Conservation (phyloP, 345 rosid genomes). For the Luvunga scandens region DNA sequence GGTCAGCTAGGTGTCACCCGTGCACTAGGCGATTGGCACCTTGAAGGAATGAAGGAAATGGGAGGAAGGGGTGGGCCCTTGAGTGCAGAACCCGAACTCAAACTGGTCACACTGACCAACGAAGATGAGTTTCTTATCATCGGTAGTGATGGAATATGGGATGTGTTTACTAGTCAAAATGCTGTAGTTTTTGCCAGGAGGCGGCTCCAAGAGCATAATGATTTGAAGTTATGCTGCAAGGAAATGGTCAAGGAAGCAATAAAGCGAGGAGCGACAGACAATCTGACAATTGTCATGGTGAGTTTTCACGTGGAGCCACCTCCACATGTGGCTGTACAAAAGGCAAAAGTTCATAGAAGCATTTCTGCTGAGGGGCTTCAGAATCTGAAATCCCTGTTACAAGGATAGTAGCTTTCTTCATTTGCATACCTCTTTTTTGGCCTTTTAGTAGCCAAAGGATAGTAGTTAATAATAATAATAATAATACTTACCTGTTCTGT, state of each 20-base stretch:
- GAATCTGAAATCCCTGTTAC: slow-evolving; percentile 33
- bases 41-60: slow-evolving; percentile 60
- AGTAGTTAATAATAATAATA: slow-evolving; percentile 19
- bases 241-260: slow-evolving; percentile 75
- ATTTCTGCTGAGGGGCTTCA: slow-evolving; percentile 71
- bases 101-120: slow-evolving; percentile 43
- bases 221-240: slow-evolving; percentile 64
- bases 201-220: slow-evolving; percentile 72
- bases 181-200: slow-evolving; percentile 71
- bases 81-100: slow-evolving; percentile 84
- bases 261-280: slow-evolving; percentile 58
- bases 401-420: slow-evolving; percentile 31
- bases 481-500: background rate
- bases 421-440: background rate
- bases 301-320: slow-evolving; percentile 68
- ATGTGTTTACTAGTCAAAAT: slow-evolving; percentile 70
- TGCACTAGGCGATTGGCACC: slow-evolving; percentile 80
- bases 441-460: background rate
- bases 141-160: slow-evolving; percentile 89
- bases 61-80: slow-evolving; percentile 50
- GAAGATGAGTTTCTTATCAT: slow-evolving; percentile 86
- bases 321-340: slow-evolving; percentile 39
- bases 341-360: slow-evolving; percentile 49
- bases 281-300: slow-evolving; percentile 70
- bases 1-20: slow-evolving; percentile 73